A percentile compares a stretch with the other conserved stretches of the same genome.
Evolutionary conservation across 164 flowering plant species (phyloP).

Genomic region (Tetrastigma voinierianum): DNA sequence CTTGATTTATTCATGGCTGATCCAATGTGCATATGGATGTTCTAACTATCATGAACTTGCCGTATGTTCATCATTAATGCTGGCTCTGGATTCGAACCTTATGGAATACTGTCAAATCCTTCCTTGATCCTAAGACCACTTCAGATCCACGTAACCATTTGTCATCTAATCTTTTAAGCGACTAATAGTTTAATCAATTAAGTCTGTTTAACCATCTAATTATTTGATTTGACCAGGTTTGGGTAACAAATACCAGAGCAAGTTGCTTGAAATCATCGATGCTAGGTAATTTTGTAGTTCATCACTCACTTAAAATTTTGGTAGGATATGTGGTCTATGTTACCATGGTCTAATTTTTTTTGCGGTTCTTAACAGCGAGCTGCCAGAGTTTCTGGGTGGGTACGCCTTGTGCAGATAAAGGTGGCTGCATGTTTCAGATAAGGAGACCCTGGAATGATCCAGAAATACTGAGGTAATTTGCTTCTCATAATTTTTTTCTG

Average conservation of each 20-base stretch:
- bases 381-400: constrained; percentile 95
- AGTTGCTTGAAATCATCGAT: constrained; percentile 85
- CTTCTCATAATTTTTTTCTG: too few species aligned
- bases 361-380: constrained; percentile 49
- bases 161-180: not conserved
- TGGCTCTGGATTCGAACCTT: constrained; percentile 86
- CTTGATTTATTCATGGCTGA: too few species aligned
- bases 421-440: constrained; percentile 89
- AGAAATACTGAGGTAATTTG: constrained; percentile 56
- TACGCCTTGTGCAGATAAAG: constrained; percentile 73
- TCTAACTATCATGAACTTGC: constrained; percentile 44
- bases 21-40: not conserved
- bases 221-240: constrained; percentile 52
- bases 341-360: not conserved
- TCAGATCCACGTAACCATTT: constrained; percentile 60
- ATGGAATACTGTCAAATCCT: constrained; percentile 83
- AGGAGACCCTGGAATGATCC: constrained; percentile 94
- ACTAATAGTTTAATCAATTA: not conserved
- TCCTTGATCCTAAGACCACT: constrained; percentile 91
- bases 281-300: constrained; percentile 48
- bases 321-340: not conserved
- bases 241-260: constrained; percentile 91
- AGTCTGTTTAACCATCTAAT: constrained; percentile 6
- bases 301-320: constrained; percentile 1
- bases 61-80: constrained; percentile 96